phyloP scores from a whole-genome alignment of 768 basidiomycete species.

The Boletus eberwhitei region DNA sequence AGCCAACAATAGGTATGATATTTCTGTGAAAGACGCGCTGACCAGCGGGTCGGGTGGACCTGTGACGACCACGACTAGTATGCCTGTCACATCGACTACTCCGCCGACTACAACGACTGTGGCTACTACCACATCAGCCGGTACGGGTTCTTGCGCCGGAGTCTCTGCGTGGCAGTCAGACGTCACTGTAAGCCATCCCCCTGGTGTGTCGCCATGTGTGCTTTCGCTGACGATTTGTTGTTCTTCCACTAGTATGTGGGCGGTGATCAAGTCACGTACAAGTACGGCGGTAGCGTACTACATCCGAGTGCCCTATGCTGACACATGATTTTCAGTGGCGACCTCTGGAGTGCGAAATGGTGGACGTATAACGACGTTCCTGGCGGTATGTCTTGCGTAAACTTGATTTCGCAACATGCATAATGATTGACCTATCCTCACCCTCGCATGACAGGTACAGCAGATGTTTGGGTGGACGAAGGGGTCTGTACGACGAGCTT shows the following conservation, averaged over 20 bases:
- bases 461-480: slow-evolving; percentile 16
- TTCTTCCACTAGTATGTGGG: slow-evolving; percentile 37
- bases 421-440: too few relatives aligned
- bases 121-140: slow-evolving; percentile 5
- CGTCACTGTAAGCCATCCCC: slow-evolving; percentile 35
- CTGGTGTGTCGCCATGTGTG: background rate
- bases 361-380: slow-evolving; percentile 44
- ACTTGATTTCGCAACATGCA: background rate
- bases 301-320: background rate
- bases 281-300: slow-evolving; percentile 26
- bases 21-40: slow-evolving; percentile 57
- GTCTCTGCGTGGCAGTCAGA: slow-evolving; percentile 42
- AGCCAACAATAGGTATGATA: slow-evolving; percentile 58
- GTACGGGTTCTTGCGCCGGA: slow-evolving; percentile 36
- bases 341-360: slow-evolving; percentile 49
- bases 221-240: background rate
- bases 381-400: slow-evolving; percentile 23
- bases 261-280: slow-evolving; percentile 43
- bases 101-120: slow-evolving; percentile 1
- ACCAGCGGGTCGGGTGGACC: slow-evolving; percentile 37
- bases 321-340: slow-evolving; percentile 32
- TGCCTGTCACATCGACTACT: slow-evolving; percentile 4
- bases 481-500: slow-evolving; percentile 7
- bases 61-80: background rate
- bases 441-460: slow-evolving; percentile 4